Conservation (phyloP, 148 eudicot genomes). For the Agrostemma githago region DNA sequence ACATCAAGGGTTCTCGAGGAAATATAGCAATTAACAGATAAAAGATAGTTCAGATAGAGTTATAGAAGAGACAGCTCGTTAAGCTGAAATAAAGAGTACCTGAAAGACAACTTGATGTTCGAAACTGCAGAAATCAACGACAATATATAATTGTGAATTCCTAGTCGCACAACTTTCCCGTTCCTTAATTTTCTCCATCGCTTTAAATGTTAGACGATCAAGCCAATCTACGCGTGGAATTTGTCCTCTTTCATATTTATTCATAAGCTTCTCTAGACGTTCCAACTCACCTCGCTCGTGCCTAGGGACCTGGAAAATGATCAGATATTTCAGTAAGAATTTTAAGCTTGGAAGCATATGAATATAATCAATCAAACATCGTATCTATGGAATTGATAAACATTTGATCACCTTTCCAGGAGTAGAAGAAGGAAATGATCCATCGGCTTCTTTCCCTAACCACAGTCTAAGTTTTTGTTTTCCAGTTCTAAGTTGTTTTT, state of each 20-base stretch:
- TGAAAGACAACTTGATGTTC: constrained; percentile 96
- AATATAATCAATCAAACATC: constrained; percentile 1
- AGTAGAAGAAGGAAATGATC: constrained; percentile 67
- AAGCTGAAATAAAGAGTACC: constrained; percentile 37
- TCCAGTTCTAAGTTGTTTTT: constrained; percentile 94
- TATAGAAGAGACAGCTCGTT: not conserved
- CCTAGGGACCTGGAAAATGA: constrained; percentile 68
- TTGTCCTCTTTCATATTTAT: constrained; percentile 93
- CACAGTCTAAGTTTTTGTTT: constrained; percentile 94
- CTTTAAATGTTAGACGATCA: constrained; percentile 84
- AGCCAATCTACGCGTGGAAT: constrained; percentile 98
- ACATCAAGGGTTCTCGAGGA: not conserved
- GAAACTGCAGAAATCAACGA: constrained; percentile 89
- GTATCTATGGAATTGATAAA: constrained; percentile 1
- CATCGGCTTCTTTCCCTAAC: constrained; percentile 86
- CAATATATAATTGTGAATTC: constrained; percentile 66
- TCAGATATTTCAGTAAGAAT: not conserved
- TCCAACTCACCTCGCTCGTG: constrained; percentile 94
- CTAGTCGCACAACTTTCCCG: constrained; percentile 66
- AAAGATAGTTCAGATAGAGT: not conserved
- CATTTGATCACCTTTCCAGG: constrained; percentile 74
- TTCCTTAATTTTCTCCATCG: constrained; percentile 89
- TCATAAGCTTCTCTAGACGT: constrained; percentile 91
- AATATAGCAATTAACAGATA: not conserved
- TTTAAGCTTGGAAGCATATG: constrained; percentile 11